These are phyloP conservation scores for Yamadazyma ubonensis DNA, from an alignment of 805 yeast species.

Conservation along the genomic window DNA sequence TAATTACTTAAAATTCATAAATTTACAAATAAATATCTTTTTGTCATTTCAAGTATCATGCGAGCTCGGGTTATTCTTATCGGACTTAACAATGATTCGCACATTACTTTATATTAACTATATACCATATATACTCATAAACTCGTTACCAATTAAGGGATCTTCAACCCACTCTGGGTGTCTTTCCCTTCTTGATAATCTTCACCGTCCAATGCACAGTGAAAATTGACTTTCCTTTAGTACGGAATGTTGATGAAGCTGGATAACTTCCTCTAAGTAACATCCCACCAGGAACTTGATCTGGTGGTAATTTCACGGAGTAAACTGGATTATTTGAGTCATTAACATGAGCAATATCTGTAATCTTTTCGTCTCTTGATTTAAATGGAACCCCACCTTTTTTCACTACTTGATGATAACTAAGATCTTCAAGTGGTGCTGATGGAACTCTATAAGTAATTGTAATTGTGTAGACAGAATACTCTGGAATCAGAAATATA, in stretches of 20 bases:
- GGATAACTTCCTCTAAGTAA: slow-evolving; percentile 28
- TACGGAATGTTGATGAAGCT: slow-evolving; percentile 22
- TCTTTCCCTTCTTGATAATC: slow-evolving; percentile 19
- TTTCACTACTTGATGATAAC: slow-evolving; percentile 28
- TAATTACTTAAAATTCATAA: not conserved
- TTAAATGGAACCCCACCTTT: slow-evolving; percentile 27
- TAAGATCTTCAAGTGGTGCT: slow-evolving; percentile 20
- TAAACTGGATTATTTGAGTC: slow-evolving; percentile 19
- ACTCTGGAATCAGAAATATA: slow-evolving; percentile 27
- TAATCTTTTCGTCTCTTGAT: slow-evolving; percentile 19
- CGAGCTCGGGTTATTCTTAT: not conserved
- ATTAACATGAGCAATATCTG: slow-evolving; percentile 20
- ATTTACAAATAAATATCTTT: not conserved
- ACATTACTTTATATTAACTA: not conserved
- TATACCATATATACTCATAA: too few species aligned
- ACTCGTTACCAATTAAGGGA: too few species aligned
- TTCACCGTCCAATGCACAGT: slow-evolving; percentile 21
- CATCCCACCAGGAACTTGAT: slow-evolving; percentile 30
- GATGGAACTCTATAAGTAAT: slow-evolving; percentile 23
- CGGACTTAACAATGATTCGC: not conserved
- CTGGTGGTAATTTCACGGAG: slow-evolving; percentile 23
- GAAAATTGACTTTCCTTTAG: slow-evolving; percentile 19
- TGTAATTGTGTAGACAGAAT: slow-evolving; percentile 22
- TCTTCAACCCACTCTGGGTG: slow-evolving; percentile 14
- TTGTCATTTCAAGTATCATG: not conserved